Base-by-base conservation (phyloP, 2,329 filamentous ascomycete genomes). In the Monilinia aucupariae region DNA sequence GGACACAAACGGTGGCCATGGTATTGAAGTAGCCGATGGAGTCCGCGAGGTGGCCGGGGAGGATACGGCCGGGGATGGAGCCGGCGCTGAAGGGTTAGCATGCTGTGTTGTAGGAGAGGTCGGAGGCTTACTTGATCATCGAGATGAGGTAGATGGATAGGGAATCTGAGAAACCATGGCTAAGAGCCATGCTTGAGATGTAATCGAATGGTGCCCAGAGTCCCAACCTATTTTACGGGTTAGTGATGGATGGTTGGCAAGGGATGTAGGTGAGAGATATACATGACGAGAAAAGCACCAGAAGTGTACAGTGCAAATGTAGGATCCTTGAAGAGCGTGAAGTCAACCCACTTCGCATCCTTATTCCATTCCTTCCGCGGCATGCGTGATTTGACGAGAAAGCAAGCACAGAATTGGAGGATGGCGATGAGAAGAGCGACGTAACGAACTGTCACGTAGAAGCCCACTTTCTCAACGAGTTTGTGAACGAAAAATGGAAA, bases 21-120 rank as follows among this genome's bases (percentile, higher is more conserved):
- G 79, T 75, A 68, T 84, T 84, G 72, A 80, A 81, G 3, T 77
- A 76, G 1, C 82, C 83, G 20, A 80, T 67, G 63, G 76, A 78
- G 68, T 85, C 82, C 4, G 78, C 82, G 15, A 84, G 67, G 48
- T 68, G 77, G 77, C 13, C 81, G 80, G 1, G 82, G 80, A 2
- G 22, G 17, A 60, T 43, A 13, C 58, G 34, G 9, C 48, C 48
- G 78, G 74, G 70, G 82, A 83, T 75, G 62, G 77, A 76, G 74
- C 65, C 77, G 72, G 20, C 63, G 43, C 64, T 68, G n/a, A n/a
- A 34, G 45, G 34, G 39, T 30, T 37, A 37, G 52, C 2, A 81
- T 78, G 20, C 83, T 78, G 2, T 83, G 76, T 0, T 86, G 5
- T 2, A 25, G 22, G 34, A 8, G 20, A 30, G 15, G 22, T 47